Evolutionary conservation across 116 monocot species (phyloP), one percentile per base, ranked within the genome.

Genomic region (Cymodocea nodosa): DNA sequence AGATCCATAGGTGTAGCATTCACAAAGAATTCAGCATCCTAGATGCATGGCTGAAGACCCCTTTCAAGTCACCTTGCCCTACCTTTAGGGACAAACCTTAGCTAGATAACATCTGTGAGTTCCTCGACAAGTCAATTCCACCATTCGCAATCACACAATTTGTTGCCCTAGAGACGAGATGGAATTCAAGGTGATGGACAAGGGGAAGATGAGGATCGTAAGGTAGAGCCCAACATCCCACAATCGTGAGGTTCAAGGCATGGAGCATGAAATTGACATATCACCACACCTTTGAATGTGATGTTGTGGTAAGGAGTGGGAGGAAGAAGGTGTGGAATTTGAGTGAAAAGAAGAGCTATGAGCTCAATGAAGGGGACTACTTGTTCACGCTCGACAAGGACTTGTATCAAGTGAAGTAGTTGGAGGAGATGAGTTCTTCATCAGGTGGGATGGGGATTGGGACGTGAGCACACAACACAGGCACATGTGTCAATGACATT

Each of bases 361-460:
- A 83, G 55, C 72, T 93, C 20, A 59, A 35, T n/a, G 81, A 79
- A 4, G 85, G 92, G 19, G 92, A 93, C 60, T 93, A 73, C 71
- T 70, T 93, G 50, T 92, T 77, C 73, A 93, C 92, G 0, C 92
- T 88, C 9, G 85, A 78, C 0, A 83, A 85, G 65, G 85, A 93
- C 23, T 77, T 83, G 59, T 88, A 93, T 54, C 59, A 89, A 34
- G 85, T 89, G 8, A 93, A 86, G 71, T 93, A 93, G 70, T 85
- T 93, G 15, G 81, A 81, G 66, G 89, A 93, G 44, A 93, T 89
- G 93, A 93, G 81, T 93, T 93, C 67, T 93, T 93, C 74, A 93
- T 93, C 48, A 55, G 86, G 17, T 93, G 93, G 93, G 93, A 93
- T 72, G 93, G 85, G 4, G 73, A 80, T 19, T 93, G 93, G 93